Evolutionary conservation across 805 yeast genomes (phyloP).

Genomic region (Torulaspora quercuum): DNA sequence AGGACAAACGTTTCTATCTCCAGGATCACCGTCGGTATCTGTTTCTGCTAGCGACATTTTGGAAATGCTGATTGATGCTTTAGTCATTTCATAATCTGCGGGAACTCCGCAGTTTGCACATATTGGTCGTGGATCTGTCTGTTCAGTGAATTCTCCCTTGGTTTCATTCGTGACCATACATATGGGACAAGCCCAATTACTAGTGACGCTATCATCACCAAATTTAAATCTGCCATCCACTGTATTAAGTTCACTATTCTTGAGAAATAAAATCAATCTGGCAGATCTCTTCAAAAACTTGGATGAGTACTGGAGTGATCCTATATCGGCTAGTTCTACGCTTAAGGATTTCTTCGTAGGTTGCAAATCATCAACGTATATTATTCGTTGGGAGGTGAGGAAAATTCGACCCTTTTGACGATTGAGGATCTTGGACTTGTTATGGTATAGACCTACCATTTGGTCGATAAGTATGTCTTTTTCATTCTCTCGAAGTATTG

Average conservation of each 20-base stretch:
- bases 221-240: constrained; percentile 4
- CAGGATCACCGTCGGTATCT: not conserved
- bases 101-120: constrained; percentile 65
- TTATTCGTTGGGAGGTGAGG: constrained; percentile 67
- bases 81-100: constrained; percentile 39
- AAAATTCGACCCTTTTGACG: constrained; percentile 76
- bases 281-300: constrained; percentile 78
- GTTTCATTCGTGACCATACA: constrained; percentile 47
- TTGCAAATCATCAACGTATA: constrained; percentile 58
- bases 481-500: constrained; percentile 45
- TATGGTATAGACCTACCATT: constrained; percentile 75
- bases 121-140: constrained; percentile 37
- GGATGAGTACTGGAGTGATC: constrained; percentile 40
- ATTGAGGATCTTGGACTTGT: constrained; percentile 56
- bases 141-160: constrained; percentile 20
- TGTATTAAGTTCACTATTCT: constrained; percentile 13
- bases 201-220: constrained; percentile 4
- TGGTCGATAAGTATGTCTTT: constrained; percentile 50
- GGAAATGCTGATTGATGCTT: constrained; percentile 29
- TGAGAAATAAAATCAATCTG: constrained; percentile 53
- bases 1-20: constrained; percentile 40
- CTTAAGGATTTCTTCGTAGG: constrained; percentile 46
- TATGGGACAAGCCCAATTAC: constrained; percentile 80
- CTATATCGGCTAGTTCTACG: constrained; percentile 44
- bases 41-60: no score